A percentile compares a stretch with the other conserved stretches of the same genome.
Evolutionary conservation across 2,329 filamentous ascomycete species (phyloP).

Genomic region (Clarireedia hainanense): DNA sequence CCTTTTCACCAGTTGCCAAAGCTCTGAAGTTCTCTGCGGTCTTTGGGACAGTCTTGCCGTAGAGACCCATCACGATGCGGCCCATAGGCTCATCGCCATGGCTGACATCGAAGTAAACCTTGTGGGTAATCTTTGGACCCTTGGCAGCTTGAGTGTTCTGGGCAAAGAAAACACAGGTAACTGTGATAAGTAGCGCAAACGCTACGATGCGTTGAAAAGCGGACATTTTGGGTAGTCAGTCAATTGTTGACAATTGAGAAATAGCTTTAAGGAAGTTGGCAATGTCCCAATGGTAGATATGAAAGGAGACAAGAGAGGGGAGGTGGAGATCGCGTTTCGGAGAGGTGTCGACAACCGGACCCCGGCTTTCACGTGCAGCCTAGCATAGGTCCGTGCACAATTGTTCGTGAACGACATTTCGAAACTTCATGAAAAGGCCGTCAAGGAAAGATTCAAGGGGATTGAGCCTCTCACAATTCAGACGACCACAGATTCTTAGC

Average conservation of each 20-base stretch:
- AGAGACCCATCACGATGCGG: constrained; percentile 72
- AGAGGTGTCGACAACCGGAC: constrained; percentile 25
- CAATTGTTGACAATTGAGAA: constrained; percentile 13
- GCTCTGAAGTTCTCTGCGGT: constrained; percentile 67
- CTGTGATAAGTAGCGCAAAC: constrained; percentile 67
- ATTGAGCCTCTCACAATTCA: not conserved
- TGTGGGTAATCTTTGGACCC: constrained; percentile 92
- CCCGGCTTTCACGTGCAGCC: constrained; percentile 17
- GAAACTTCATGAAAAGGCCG: constrained; percentile 8
- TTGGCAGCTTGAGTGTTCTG: constrained; percentile 67
- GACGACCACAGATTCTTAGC: constrained; percentile 7
- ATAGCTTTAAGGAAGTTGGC: not conserved
- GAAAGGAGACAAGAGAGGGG: not conserved
- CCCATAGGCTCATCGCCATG: constrained; percentile 69
- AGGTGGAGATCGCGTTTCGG: constrained; percentile 17
- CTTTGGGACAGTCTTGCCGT: constrained; percentile 81
- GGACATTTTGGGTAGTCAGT: constrained; percentile 53
- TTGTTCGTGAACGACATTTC: constrained; percentile 6
- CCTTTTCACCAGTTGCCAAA: constrained; percentile 78
- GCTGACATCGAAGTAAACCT: constrained; percentile 83
- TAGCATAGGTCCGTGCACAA: constrained; percentile 12
- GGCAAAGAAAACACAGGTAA: constrained; percentile 67
- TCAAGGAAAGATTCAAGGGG: not conserved
- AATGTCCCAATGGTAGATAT: not conserved
- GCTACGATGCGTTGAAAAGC: constrained; percentile 63